These are phyloP conservation scores for Viridothelium virens DNA, from an alignment of 495 filamentous ascomycete species.

Conservation along the genomic window DNA sequence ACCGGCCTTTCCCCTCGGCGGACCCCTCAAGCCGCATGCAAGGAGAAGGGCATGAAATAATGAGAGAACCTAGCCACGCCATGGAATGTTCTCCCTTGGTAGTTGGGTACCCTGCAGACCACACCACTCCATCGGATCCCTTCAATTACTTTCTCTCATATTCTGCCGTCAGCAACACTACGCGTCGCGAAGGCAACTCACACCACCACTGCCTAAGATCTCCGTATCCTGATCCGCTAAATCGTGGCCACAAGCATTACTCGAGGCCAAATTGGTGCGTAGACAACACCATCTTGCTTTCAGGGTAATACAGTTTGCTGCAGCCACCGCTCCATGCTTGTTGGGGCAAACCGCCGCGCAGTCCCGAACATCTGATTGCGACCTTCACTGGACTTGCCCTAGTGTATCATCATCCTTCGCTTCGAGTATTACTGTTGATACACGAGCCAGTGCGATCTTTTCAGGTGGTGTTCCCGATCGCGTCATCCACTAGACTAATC, in stretches of 20 bases:
- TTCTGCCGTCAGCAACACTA: neutral
- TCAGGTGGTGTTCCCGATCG: neutral
- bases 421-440: neutral
- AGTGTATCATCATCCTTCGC: conserved; percentile 9
- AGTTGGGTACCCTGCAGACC: neutral
- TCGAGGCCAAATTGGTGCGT: neutral
- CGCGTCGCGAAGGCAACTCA: neutral
- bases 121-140: neutral
- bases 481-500: neutral
- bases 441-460: neutral
- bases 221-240: neutral
- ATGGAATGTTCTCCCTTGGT: neutral
- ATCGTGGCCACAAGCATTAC: neutral
- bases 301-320: neutral
- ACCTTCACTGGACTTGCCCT: neutral
- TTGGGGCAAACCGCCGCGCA: neutral
- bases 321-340: neutral
- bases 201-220: neutral
- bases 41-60: conserved; percentile 2
- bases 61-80: neutral
- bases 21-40: conserved; percentile 7
- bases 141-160: neutral
- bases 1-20: conserved; percentile 4
- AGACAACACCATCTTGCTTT: neutral
- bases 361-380: too few relatives aligned